These are phyloP conservation scores for Musa schizocarpa DNA, from an alignment of 176 grass and related monocot species.

Conservation along the genomic window DNA sequence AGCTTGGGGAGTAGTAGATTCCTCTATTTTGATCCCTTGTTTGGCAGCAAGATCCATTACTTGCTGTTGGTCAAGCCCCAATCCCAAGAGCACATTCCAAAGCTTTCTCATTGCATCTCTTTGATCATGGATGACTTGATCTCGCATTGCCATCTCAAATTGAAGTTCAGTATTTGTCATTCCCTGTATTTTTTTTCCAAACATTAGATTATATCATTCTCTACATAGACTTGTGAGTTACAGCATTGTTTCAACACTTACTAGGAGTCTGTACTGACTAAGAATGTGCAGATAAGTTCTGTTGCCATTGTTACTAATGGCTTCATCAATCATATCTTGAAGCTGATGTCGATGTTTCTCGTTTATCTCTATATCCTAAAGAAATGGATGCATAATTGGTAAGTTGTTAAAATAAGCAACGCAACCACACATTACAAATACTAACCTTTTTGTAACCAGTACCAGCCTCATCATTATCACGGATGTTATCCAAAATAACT, in stretches of 20 bases:
- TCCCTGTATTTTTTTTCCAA: constrained; percentile 29
- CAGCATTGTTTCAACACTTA: constrained; percentile 35
- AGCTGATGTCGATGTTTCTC: constrained; percentile 61
- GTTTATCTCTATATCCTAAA: constrained; percentile 85
- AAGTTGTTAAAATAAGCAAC: constrained; percentile 3
- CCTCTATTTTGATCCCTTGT: constrained; percentile 84
- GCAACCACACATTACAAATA: constrained; percentile 17
- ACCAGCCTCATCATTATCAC: constrained; percentile 98
- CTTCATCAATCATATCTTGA: constrained; percentile 94
- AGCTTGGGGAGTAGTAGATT: constrained; percentile 42
- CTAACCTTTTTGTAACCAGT: constrained; percentile 82
- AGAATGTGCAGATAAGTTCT: constrained; percentile 94
- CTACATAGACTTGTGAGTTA: constrained; percentile 11
- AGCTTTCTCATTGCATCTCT: constrained; percentile 70
- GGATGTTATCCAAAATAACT: constrained; percentile 92
- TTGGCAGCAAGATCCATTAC: constrained; percentile 70
- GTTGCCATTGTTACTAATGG: constrained; percentile 86
- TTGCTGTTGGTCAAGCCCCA: constrained; percentile 86
- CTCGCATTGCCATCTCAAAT: constrained; percentile 98
- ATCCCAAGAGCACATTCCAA: constrained; percentile 85
- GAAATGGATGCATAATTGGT: constrained; percentile 4
- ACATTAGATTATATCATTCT: constrained; percentile 7
- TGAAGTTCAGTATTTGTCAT: constrained; percentile 90
- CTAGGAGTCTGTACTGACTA: constrained; percentile 96
- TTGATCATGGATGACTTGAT: constrained; percentile 97